phyloP scores from a whole-genome alignment of 306 rosid species.

The Medicago lupulina region DNA sequence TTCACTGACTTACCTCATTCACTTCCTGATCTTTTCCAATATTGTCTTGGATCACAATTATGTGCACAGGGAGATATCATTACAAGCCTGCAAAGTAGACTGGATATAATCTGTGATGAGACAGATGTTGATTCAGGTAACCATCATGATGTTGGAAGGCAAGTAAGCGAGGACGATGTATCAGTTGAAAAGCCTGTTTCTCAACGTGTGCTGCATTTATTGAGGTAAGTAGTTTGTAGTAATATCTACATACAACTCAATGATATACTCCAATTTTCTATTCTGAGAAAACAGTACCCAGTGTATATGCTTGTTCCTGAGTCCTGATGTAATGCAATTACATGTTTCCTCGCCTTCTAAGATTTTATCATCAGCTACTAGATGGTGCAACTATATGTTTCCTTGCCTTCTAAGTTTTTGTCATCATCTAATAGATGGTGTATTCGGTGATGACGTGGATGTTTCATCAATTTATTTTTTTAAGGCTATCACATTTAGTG shows the following conservation, averaged over 20 bases:
- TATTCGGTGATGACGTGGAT: not conserved
- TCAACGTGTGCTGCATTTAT: slow-evolving; percentile 53
- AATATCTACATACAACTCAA: slow-evolving; percentile 12
- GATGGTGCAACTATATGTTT: slow-evolving; percentile 1
- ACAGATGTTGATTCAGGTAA: slow-evolving; percentile 58
- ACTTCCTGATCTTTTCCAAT: too few species aligned
- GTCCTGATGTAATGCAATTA: slow-evolving; percentile 19
- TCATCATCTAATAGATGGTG: not conserved
- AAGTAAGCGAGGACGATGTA: slow-evolving; percentile 51
- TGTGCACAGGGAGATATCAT: slow-evolving; percentile 79
- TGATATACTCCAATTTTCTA: slow-evolving; percentile 26
- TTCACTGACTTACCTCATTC: slow-evolving; percentile 13
- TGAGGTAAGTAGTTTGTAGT: slow-evolving; percentile 54
- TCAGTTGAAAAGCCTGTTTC: slow-evolving; percentile 62
- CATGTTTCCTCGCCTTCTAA: slow-evolving; percentile 25
- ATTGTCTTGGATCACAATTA: slow-evolving; percentile 24
- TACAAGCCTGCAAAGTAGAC: slow-evolving; percentile 82
- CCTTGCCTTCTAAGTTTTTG: slow-evolving; percentile 11
- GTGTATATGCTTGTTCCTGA: slow-evolving; percentile 13
- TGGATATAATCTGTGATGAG: slow-evolving; percentile 90
- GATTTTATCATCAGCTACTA: not conserved
- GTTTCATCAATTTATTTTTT: slow-evolving; percentile 25
- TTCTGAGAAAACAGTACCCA: slow-evolving; percentile 28
- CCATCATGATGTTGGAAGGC: slow-evolving; percentile 46
- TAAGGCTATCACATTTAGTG: slow-evolving; percentile 14